Percentiles rank a stretch among this genome's conserved stretches.
Evolutionary conservation across 257 asterid genomes (phyloP).

Genomic region (Solanum commersonii): DNA sequence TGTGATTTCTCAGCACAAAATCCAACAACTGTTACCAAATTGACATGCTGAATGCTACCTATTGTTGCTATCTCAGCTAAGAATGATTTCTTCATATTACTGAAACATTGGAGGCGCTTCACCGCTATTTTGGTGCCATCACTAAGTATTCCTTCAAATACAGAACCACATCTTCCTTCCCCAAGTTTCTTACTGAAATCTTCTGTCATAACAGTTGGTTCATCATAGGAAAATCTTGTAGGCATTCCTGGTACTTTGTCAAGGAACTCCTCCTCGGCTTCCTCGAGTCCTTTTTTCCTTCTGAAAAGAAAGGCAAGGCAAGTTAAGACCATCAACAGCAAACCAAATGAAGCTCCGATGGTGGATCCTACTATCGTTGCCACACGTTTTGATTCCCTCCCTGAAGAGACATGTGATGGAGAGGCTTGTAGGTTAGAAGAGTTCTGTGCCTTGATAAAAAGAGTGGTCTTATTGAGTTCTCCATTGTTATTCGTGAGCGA

Average conservation of each 20-base stretch:
- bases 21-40: too few relatives aligned
- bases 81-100: slow-evolving; percentile 1
- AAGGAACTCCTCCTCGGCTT: neutral
- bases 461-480: neutral
- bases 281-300: neutral
- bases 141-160: slow-evolving; percentile 1
- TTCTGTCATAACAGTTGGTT: neutral
- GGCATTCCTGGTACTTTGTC: slow-evolving; percentile 12
- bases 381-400: neutral
- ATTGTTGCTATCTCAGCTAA: slow-evolving; percentile 8
- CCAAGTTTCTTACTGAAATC: slow-evolving; percentile 15
- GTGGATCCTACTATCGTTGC: neutral
- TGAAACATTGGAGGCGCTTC: neutral
- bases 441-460: slow-evolving; percentile 6
- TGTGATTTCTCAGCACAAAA: too few relatives aligned
- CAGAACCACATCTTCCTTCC: slow-evolving; percentile 15
- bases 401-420: neutral
- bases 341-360: neutral
- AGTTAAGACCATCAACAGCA: neutral
- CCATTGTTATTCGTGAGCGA: neutral
- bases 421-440: neutral
- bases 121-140: slow-evolving; percentile 12
- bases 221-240: slow-evolving; percentile 8
- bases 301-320: neutral
- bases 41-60: neutral